Conservation (phyloP, 2,329 filamentous ascomycete species). For the Epichloe uncinata region DNA sequence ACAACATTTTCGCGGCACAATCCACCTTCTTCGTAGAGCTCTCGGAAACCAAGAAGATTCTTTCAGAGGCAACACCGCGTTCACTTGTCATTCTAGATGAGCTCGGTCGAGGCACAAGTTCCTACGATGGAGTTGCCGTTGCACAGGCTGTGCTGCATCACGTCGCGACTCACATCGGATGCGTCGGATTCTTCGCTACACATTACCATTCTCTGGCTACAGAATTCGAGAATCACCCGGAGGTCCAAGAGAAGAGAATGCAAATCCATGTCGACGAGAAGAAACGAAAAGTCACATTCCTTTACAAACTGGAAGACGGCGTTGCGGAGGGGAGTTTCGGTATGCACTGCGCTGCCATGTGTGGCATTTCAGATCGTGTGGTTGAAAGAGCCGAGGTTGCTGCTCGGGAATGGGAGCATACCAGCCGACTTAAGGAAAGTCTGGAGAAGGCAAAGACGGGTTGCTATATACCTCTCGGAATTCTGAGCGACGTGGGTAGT, state of each 20-base stretch:
- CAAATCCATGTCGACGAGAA: constrained; percentile 84
- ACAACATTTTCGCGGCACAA: constrained; percentile 97
- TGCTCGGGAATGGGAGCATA: constrained; percentile 90
- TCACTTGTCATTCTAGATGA: constrained; percentile 96
- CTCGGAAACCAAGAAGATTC: constrained; percentile 94
- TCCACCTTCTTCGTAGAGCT: constrained; percentile 98
- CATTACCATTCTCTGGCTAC: constrained; percentile 91
- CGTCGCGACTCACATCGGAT: constrained; percentile 82
- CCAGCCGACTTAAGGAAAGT: constrained; percentile 76
- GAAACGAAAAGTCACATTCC: constrained; percentile 78
- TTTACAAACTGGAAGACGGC: constrained; percentile 87
- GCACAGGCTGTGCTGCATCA: constrained; percentile 97
- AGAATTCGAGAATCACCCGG: constrained; percentile 81
- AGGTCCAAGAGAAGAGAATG: constrained; percentile 81
- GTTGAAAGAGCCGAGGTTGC: constrained; percentile 81
- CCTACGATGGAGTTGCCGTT: constrained; percentile 92
- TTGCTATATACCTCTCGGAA: constrained; percentile 70
- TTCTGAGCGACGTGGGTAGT: constrained; percentile 78
- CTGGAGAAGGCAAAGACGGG: constrained; percentile 68
- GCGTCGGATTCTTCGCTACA: constrained; percentile 91
- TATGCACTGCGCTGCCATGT: constrained; percentile 99
- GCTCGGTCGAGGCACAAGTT: constrained; percentile 84
- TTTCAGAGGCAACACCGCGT: constrained; percentile 83
- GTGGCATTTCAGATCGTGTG: constrained; percentile 71
- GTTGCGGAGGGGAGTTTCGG: constrained; percentile 95